A percentile compares a stretch with the other conserved stretches of the same genome.
Conservation (phyloP, 208 protist species). For the Crithidia bombi region DNA sequence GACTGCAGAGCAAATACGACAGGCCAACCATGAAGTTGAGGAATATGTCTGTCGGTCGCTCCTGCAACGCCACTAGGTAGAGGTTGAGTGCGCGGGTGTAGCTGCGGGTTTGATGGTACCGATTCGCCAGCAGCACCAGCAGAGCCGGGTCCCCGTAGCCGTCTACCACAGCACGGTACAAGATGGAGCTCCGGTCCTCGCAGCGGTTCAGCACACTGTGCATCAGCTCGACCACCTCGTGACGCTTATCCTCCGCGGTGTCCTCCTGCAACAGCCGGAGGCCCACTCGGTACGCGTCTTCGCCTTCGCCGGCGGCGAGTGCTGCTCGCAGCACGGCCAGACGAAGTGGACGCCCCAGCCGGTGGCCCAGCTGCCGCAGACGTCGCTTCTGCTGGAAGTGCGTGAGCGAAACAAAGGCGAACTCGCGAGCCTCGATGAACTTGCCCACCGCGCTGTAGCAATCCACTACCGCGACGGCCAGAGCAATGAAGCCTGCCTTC, state of each 20-base stretch:
- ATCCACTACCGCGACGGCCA: constrained; percentile 79
- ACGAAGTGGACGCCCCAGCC: constrained; percentile 74
- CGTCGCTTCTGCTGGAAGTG: constrained; percentile 49
- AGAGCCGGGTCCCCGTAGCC: constrained; percentile 55
- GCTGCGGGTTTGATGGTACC: constrained; percentile 70
- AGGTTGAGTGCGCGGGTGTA: constrained; percentile 78
- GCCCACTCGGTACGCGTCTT: constrained; percentile 84
- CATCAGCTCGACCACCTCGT: constrained; percentile 75
- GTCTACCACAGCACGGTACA: constrained; percentile 56
- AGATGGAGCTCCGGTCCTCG: constrained; percentile 52
- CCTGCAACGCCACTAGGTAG: constrained; percentile 68
- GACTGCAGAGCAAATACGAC: constrained; percentile 73
- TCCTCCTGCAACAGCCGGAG: constrained; percentile 80
- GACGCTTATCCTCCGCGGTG: constrained; percentile 56
- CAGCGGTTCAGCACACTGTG: constrained; percentile 77
- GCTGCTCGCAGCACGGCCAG: constrained; percentile 78
- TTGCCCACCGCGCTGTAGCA: constrained; percentile 85
- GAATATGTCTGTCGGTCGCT: constrained; percentile 63
- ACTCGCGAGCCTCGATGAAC: constrained; percentile 90
- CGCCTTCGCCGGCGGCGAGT: constrained; percentile 70
- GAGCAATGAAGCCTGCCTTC: constrained; percentile 58
- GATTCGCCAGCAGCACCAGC: constrained; percentile 80
- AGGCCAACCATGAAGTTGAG: constrained; percentile 84
- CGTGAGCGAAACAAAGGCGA: constrained; percentile 76
- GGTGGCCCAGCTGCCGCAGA: constrained; percentile 54